These are phyloP conservation scores for Coccomyxa sp. DNA, from an alignment of 139 green algal genomes.

Conservation along the genomic window DNA sequence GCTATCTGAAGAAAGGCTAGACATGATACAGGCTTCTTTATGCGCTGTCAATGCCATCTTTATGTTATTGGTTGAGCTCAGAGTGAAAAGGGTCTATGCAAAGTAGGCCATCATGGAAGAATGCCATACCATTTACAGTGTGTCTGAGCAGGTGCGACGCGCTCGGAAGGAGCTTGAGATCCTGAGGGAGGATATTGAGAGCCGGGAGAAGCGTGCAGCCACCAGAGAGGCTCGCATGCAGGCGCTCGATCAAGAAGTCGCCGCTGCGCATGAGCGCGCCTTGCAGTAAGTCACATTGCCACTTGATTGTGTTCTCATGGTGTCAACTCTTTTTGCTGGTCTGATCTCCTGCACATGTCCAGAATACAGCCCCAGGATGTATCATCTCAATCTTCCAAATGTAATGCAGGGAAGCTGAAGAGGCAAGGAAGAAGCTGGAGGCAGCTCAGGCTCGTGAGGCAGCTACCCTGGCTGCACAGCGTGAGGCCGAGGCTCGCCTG, in stretches of 20 bases:
- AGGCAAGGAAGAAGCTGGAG: not conserved
- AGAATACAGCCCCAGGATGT: no score
- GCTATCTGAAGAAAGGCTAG: no score
- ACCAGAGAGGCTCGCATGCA: slow-evolving; percentile 26
- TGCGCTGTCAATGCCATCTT: no score
- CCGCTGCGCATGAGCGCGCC: slow-evolving; percentile 20
- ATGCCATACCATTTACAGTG: no score
- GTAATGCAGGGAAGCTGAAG: not conserved
- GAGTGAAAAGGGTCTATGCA: no score
- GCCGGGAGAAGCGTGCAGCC: slow-evolving; percentile 6
- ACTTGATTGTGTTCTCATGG: not conserved
- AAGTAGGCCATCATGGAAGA: no score
- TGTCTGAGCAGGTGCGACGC: slow-evolving; percentile 25
- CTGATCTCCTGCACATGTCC: no score
- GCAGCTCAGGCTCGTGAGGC: not conserved
- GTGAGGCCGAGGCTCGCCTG: slow-evolving; percentile 14
- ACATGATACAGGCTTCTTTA: no score
- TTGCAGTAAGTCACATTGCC: not conserved
- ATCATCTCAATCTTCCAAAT: no score
- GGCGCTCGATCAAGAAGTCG: slow-evolving; percentile 17
- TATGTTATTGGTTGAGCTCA: no score
- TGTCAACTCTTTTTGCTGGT: not conserved
- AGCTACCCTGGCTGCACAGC: slow-evolving; percentile 12
- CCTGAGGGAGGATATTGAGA: slow-evolving; percentile 21
- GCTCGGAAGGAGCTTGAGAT: slow-evolving; percentile 22